These are phyloP conservation scores for Coemansia sp. DNA, from an alignment of 192 early-diverging fungal genomes.

Conservation along the genomic window DNA sequence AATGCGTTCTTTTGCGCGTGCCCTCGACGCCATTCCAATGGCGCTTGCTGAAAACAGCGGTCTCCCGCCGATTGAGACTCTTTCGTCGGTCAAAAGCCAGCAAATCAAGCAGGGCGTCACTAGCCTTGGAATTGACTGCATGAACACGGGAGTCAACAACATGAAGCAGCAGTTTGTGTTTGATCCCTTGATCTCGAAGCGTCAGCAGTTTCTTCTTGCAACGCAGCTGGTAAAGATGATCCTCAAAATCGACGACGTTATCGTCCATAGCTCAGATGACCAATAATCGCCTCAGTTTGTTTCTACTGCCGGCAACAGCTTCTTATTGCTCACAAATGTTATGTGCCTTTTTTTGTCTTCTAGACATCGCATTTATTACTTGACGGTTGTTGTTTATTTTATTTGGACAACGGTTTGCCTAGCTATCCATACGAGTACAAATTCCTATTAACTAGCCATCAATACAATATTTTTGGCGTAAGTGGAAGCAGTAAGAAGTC, in stretches of 20 bases:
- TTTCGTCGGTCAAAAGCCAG: constrained; percentile 92
- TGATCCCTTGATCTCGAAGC: constrained; percentile 99
- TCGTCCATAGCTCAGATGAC: constrained; percentile 53
- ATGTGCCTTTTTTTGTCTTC: not conserved
- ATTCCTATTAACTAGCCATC: too few relatives aligned
- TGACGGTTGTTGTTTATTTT: not conserved
- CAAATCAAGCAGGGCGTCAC: constrained; percentile 87
- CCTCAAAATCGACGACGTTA: constrained; percentile 93
- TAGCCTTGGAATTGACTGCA: constrained; percentile 94
- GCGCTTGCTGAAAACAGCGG: constrained; percentile 98
- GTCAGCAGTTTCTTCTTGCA: constrained; percentile 95
- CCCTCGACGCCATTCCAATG: constrained; percentile 92
- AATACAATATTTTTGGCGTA: too few relatives aligned
- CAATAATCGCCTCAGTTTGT: constrained; percentile 10
- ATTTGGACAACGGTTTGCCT: too few relatives aligned
- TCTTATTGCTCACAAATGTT: too few relatives aligned
- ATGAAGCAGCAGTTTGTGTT: constrained; percentile 98
- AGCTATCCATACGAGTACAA: too few relatives aligned
- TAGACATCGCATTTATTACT: not conserved
- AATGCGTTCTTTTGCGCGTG: constrained; percentile 97
- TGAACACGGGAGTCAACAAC: constrained; percentile 87
- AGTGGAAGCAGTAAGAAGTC: too few relatives aligned
- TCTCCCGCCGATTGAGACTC: constrained; percentile 91
- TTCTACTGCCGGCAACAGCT: too few relatives aligned
- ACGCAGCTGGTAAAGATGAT: constrained; percentile 99